Evolutionary conservation across 495 filamentous ascomycete genomes (phyloP), one percentile per base, ranked within the genome.

Genomic region (Penicillium chermesinum): DNA sequence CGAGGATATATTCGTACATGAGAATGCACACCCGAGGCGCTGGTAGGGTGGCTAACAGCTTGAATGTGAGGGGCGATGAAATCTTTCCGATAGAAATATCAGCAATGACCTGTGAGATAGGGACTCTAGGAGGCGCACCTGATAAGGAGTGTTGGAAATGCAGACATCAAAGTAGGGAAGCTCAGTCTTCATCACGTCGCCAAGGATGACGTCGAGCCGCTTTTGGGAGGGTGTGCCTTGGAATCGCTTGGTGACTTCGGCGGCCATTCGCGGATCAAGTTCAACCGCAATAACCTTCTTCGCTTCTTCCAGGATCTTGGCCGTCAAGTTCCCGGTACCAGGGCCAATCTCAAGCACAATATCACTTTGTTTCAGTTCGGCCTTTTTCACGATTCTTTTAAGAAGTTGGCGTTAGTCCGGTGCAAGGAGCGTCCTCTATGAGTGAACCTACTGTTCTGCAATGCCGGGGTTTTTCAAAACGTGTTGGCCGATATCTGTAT

Each of bases 381-480:
- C 88, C 69, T 97, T 97, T 41, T 87, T 78, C 38, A 87, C 83
- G 60, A 95, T 96, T 18, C 85, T 59, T 33, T 19, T 19, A 19
- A 32, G 9, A 2, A 16, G 22, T 33, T 5, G 10, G 25, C 25
- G 14, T 15, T 8, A 1, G 27, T 43, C 12, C 10, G 1, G 3
- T 15, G 12, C n/a, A 15, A 27, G 4, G 34, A 7, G 1, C n/a
- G n/a, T n/a, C n/a, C n/a, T 12, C 18, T 13, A 9, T 4, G 14
- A 21, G 2, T 30, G 4, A 16, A 49, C 34, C 14, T 22, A 54
- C 60, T 36, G 85, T 63, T 90, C 82, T 14, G 89, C 88, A 48
- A 97, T 88, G 48, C 89, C 89, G 14, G 91, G 91, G 69, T 97
- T 96, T 71, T 95, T 95, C 57, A 97, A 77, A 45, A 97, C 88